Conservation (phyloP, 2,329 filamentous ascomycete species). For the Penicillium expansum region DNA sequence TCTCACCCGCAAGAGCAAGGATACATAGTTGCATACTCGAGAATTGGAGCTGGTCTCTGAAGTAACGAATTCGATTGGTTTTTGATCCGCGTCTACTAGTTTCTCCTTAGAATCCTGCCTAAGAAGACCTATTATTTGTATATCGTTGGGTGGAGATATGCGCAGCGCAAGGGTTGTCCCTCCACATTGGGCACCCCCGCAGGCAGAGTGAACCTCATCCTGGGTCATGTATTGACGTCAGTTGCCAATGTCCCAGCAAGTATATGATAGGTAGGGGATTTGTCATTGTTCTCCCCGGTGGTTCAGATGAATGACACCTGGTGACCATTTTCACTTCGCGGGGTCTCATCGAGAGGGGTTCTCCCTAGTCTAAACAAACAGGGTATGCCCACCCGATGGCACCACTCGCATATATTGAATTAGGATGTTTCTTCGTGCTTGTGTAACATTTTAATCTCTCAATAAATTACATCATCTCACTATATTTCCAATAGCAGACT, state of each 20-base stretch:
- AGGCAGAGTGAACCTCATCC: not conserved
- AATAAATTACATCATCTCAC: too few relatives aligned
- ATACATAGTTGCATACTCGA: constrained; percentile 4
- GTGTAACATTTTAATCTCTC: too few relatives aligned
- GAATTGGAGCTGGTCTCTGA: constrained; percentile 13
- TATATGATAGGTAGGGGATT: not conserved
- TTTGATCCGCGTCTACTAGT: not conserved
- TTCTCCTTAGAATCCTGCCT: not conserved
- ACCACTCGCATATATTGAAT: not conserved
- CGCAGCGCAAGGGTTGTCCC: not conserved
- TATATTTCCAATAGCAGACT: too few relatives aligned
- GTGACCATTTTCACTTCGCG: not conserved
- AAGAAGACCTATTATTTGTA: not conserved
- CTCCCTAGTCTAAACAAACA: not conserved
- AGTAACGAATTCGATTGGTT: not conserved
- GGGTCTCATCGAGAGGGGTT: not conserved
- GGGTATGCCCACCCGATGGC: not conserved
- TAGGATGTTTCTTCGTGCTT: too few relatives aligned
- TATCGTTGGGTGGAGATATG: not conserved
- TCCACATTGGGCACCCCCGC: not conserved
- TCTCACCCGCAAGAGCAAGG: constrained; percentile 20
- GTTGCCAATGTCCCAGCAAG: not conserved
- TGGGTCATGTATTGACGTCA: not conserved
- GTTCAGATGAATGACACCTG: not conserved
- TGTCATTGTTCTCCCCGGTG: not conserved